These are phyloP conservation scores for Cairneyella variabilis DNA, from an alignment of 495 filamentous ascomycete genomes.

Conservation along the genomic window DNA sequence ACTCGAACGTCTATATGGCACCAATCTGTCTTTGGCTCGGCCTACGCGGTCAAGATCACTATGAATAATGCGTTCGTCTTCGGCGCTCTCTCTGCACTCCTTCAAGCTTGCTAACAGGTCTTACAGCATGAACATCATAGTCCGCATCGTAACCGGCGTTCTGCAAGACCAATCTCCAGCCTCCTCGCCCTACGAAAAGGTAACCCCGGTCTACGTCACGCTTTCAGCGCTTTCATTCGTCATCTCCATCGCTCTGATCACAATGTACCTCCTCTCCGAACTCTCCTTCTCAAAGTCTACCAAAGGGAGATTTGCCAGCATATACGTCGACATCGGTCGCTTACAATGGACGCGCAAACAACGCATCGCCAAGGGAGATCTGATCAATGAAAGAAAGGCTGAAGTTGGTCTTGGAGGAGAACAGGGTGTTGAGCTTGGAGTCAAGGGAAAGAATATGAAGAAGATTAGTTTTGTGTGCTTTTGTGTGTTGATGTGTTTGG, in stretches of 20 bases:
- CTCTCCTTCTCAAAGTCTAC: too few species aligned
- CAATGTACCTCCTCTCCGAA: conserved; percentile 25
- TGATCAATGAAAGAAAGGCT: conserved; percentile 30
- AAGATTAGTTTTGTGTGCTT: conserved; percentile 33
- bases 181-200: conserved; percentile 35
- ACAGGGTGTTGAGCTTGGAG: conserved; percentile 27
- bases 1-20: conserved; percentile 42
- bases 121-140: conserved; percentile 40
- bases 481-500: conserved; percentile 27
- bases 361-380: conserved; percentile 30
- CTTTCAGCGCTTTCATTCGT: conserved; percentile 30
- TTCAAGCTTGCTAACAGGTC: conserved; percentile 5
- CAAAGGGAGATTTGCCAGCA: neutral
- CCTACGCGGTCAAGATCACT: conserved; percentile 40
- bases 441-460: conserved; percentile 26
- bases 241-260: conserved; percentile 30
- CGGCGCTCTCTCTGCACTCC: neutral
- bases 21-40: conserved; percentile 41
- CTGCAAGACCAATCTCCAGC: conserved; percentile 37
- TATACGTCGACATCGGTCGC: conserved; percentile 20
- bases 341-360: conserved; percentile 42
- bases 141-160: conserved; percentile 40
- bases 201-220: conserved; percentile 39
- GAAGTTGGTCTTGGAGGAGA: conserved; percentile 25
- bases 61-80: conserved; percentile 32